These are phyloP conservation scores for Sphaerulina vaccinii DNA, from an alignment of 2,329 filamentous ascomycete species.

Conservation along the genomic window DNA sequence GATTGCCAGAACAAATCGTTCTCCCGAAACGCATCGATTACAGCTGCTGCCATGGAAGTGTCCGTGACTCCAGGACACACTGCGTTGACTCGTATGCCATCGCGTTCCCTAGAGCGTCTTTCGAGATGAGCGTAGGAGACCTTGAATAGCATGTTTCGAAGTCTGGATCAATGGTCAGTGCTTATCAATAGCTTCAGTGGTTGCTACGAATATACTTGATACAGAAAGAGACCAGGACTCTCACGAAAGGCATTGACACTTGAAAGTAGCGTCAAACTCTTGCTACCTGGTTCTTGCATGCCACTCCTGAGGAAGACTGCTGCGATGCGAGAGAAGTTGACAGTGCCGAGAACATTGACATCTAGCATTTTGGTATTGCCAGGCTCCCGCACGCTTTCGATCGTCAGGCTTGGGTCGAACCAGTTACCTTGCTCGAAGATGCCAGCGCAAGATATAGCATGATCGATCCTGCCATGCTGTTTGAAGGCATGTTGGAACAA, in stretches of 20 bases:
- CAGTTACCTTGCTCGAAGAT: constrained; percentile 47
- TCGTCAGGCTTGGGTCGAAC: constrained; percentile 47
- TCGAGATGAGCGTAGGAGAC: constrained; percentile 27
- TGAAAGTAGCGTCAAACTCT: constrained; percentile 46
- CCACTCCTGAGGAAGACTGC: constrained; percentile 50
- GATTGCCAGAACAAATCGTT: constrained; percentile 24
- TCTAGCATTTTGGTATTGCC: constrained; percentile 44
- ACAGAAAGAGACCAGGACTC: constrained; percentile 49
- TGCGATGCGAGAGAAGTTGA: constrained; percentile 52
- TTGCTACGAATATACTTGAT: constrained; percentile 30
- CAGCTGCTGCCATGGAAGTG: constrained; percentile 35
- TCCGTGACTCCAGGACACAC: constrained; percentile 47
- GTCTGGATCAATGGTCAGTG: constrained; percentile 13
- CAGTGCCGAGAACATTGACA: constrained; percentile 44
- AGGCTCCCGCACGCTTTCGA: constrained; percentile 44
- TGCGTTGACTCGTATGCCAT: constrained; percentile 41
- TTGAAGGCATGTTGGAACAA: constrained; percentile 49
- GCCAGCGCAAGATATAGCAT: constrained; percentile 51
- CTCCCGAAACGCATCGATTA: constrained; percentile 22
- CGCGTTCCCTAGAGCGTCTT: constrained; percentile 28
- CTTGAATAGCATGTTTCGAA: constrained; percentile 31
- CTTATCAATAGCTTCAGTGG: neutral
- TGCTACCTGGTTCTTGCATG: constrained; percentile 36
- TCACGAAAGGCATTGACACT: constrained; percentile 52
- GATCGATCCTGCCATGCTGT: constrained; percentile 49